A percentile compares a stretch with the other conserved stretches of the same genome.
Evolutionary conservation across 345 rosid genomes (phyloP).

Genomic region (Dovyalis caffra): DNA sequence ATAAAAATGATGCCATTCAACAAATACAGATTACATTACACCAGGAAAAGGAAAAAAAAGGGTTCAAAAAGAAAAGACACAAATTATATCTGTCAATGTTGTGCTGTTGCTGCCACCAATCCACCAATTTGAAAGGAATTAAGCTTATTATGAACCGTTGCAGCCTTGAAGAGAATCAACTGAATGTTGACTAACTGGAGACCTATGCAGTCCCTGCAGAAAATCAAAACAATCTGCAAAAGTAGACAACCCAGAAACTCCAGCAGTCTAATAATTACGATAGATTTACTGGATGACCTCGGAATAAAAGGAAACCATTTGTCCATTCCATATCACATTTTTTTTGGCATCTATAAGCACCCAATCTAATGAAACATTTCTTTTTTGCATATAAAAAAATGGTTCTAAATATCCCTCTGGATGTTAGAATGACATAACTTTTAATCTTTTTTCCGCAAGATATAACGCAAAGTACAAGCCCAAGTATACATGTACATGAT

Average conservation of each 20-base stretch:
- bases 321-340: not conserved
- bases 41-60: not conserved
- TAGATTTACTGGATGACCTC: not conserved
- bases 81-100: not conserved
- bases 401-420: conserved; percentile 11
- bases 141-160: not conserved
- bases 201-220: conserved; percentile 29
- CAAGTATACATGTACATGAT: conserved; percentile 52
- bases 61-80: not conserved
- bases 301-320: not conserved
- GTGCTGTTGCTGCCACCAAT: conserved; percentile 11
- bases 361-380: not conserved
- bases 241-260: conserved; percentile 5
- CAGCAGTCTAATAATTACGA: not conserved
- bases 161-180: conserved; percentile 7
- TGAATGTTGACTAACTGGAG: not conserved
- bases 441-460: conserved; percentile 27
- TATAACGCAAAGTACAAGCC: conserved; percentile 43
- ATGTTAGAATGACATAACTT: conserved; percentile 19
- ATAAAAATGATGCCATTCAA: not conserved
- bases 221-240: conserved; percentile 21
- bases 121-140: not conserved
- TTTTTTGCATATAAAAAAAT: not conserved
- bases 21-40: not conserved
- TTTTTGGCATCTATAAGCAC: not conserved